Evolutionary conservation across 805 yeast species (phyloP).

Genomic region (Teunomyces cretensis): DNA sequence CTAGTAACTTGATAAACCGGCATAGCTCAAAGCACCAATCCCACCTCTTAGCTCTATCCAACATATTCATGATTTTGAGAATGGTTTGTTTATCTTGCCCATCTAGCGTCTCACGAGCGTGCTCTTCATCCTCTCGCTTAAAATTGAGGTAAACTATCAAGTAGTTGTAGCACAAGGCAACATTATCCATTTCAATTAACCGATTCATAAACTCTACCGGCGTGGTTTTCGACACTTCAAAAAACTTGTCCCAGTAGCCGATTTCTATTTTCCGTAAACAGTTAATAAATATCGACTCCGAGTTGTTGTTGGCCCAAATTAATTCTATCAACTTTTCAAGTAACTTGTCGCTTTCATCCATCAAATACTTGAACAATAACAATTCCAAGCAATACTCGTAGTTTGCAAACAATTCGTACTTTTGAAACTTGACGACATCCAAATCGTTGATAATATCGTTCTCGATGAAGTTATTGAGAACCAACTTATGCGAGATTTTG

Average conservation of each 20-base stretch:
- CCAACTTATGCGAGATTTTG: conserved; percentile 39
- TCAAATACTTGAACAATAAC: conserved; percentile 43
- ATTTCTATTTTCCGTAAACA: conserved; percentile 62
- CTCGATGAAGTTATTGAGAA: conserved; percentile 47
- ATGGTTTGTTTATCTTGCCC: conserved; percentile 41
- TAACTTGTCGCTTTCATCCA: conserved; percentile 19
- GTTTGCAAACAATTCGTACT: conserved; percentile 18
- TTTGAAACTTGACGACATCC: background rate
- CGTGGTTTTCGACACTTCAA: conserved; percentile 37
- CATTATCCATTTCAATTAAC: conserved; percentile 39
- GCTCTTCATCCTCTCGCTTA: conserved; percentile 38
- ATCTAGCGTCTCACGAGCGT: conserved; percentile 18
- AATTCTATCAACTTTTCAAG: conserved; percentile 28
- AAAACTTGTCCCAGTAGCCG: conserved; percentile 53
- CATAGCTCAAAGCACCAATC: conserved; percentile 56
- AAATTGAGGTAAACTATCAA: conserved; percentile 52
- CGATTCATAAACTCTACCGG: conserved; percentile 48
- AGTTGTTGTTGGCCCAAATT: conserved; percentile 27
- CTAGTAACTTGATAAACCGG: conserved; percentile 52
- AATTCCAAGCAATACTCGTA: conserved; percentile 52
- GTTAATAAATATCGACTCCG: conserved; percentile 45
- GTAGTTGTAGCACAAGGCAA: conserved; percentile 50
- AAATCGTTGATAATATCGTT: conserved; percentile 33
- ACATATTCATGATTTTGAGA: conserved; percentile 42
- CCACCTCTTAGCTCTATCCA: conserved; percentile 42